phyloP scores from a whole-genome alignment of 2,329 filamentous ascomycete species.

The Fonsecaea pedrosoi region DNA sequence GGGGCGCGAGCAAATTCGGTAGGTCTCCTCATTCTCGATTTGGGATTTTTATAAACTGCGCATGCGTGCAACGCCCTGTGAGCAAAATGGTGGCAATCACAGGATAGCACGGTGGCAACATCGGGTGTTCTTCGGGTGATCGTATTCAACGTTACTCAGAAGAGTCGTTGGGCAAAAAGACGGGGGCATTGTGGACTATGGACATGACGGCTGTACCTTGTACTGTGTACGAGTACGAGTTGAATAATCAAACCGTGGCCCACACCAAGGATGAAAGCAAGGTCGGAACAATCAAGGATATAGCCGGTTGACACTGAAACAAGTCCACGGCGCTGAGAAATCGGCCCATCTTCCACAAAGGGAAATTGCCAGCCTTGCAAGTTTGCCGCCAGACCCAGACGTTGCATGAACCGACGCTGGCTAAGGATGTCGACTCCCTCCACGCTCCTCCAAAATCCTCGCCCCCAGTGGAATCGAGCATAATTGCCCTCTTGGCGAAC shows the following conservation, averaged over 20 bases:
- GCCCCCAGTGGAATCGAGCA: neutral
- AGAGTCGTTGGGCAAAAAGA: neutral
- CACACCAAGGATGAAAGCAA: neutral
- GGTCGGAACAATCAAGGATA: neutral
- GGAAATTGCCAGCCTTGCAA: constrained; percentile 3
- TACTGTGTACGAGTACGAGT: too few relatives aligned
- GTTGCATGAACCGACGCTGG: neutral
- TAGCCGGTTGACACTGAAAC: neutral
- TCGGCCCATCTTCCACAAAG: neutral
- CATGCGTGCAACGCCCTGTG: neutral
- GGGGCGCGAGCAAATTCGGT: neutral
- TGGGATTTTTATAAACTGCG: neutral
- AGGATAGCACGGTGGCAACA: too few relatives aligned
- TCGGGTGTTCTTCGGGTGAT: too few relatives aligned
- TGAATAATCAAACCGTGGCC: neutral
- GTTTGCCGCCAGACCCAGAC: neutral
- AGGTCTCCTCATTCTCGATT: neutral
- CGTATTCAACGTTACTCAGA: too few relatives aligned
- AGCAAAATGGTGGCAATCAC: neutral
- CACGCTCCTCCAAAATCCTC: neutral
- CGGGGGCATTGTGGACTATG: neutral
- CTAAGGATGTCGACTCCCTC: neutral
- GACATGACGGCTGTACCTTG: neutral
- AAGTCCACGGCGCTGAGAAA: neutral
- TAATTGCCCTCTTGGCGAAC: neutral